These are phyloP conservation scores for Skeletonema menzelii DNA, from an alignment of 108 stramenopile species.

Conservation along the genomic window DNA sequence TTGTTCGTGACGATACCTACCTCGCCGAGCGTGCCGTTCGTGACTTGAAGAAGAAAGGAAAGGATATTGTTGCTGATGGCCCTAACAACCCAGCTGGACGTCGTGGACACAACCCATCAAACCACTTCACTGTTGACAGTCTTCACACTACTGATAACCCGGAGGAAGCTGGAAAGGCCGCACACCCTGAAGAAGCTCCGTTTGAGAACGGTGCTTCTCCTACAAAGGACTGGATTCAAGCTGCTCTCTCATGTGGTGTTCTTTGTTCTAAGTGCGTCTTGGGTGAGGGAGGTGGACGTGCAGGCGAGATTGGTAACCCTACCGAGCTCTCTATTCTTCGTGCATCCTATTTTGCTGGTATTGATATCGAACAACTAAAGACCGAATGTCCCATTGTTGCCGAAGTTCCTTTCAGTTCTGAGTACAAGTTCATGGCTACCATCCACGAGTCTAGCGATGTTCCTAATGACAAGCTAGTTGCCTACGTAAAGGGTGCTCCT, in stretches of 20 bases:
- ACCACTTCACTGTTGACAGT: constrained; percentile 25
- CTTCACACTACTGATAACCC: constrained; percentile 23
- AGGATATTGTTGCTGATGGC: constrained; percentile 35
- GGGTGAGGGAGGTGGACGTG: constrained; percentile 70
- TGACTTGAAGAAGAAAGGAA: constrained; percentile 28
- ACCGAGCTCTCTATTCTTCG: constrained; percentile 86
- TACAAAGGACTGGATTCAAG: constrained; percentile 48
- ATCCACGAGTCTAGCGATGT: constrained; percentile 62
- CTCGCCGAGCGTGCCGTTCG: constrained; percentile 55
- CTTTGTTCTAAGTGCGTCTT: constrained; percentile 78
- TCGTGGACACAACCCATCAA: constrained; percentile 39
- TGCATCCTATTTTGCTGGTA: constrained; percentile 73
- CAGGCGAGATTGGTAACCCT: constrained; percentile 88
- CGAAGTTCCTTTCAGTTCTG: constrained; percentile 81
- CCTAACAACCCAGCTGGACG: constrained; percentile 34
- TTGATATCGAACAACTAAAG: constrained; percentile 68
- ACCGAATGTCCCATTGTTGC: constrained; percentile 63
- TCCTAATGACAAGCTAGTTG: constrained; percentile 50
- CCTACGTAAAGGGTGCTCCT: constrained; percentile 95
- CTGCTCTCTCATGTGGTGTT: constrained; percentile 72
- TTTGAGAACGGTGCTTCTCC: constrained; percentile 68
- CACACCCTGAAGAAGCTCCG: constrained; percentile 39
- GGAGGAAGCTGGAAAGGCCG: constrained; percentile 2
- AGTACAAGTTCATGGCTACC: constrained; percentile 92
- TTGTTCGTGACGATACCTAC: constrained; percentile 66